A percentile compares a stretch with the other conserved stretches of the same genome.
Conservation (phyloP, 2,329 filamentous ascomycete species). For the Fusarium tanahbumbuense region DNA sequence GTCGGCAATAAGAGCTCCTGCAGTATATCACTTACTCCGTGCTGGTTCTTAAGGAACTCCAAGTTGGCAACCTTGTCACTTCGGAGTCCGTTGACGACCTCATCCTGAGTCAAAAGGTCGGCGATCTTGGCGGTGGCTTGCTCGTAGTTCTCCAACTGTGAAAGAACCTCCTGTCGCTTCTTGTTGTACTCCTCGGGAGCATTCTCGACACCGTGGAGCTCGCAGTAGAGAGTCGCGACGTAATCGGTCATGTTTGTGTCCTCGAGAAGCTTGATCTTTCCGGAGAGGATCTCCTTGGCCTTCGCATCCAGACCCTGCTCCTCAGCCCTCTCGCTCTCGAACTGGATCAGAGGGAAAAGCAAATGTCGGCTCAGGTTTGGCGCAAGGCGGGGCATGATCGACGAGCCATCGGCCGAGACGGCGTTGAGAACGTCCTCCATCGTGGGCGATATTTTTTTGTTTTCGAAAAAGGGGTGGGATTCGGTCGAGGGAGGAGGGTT, state of each 20-base stretch:
- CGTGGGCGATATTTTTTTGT: conserved; percentile 39
- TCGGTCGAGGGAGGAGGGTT: conserved; percentile 23
- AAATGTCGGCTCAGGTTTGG: conserved; percentile 94
- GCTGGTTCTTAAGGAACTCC: conserved; percentile 96
- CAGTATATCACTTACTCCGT: conserved; percentile 73
- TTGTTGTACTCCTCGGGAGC: conserved; percentile 86
- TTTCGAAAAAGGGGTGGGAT: conserved; percentile 6
- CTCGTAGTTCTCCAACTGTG: conserved; percentile 84
- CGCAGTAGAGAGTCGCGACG: conserved; percentile 89
- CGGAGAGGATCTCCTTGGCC: conserved; percentile 78
- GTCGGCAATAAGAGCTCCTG: conserved; percentile 5
- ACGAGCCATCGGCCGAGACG: conserved; percentile 75
- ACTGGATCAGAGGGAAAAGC: conserved; percentile 96
- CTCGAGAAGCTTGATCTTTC: conserved; percentile 94
- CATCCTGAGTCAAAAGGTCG: conserved; percentile 85
- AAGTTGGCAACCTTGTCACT: conserved; percentile 99
- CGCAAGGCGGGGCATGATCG: conserved; percentile 89
- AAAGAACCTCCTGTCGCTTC: conserved; percentile 89
- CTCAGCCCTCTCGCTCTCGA: conserved; percentile 83
- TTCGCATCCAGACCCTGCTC: conserved; percentile 71
- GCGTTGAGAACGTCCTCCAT: conserved; percentile 61
- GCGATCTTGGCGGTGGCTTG: conserved; percentile 90
- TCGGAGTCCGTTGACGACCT: conserved; percentile 88
- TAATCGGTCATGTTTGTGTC: conserved; percentile 99
- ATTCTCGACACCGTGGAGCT: conserved; percentile 83